Conservation (phyloP, 345 rosid genomes). For the Linum tenue region DNA sequence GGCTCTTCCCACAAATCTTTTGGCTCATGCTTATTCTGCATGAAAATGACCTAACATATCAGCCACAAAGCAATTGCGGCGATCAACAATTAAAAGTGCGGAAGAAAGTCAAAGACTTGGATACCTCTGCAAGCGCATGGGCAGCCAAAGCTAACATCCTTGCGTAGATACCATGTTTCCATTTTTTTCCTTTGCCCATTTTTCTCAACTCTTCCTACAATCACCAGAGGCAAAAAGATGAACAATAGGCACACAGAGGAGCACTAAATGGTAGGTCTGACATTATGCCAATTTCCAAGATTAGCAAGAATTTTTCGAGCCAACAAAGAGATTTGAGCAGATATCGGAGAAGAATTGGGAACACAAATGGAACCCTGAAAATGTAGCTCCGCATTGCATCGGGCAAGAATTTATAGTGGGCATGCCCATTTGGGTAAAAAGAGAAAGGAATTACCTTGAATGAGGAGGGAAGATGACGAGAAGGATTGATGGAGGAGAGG, state of each 20-base stretch:
- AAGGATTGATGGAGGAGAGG: constrained; percentile 27
- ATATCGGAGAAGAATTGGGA: not conserved
- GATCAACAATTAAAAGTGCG: not conserved
- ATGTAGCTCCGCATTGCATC: too few species aligned
- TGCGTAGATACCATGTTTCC: constrained; percentile 47
- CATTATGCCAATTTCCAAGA: not conserved
- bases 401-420: too few species aligned
- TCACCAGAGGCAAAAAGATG: constrained; percentile 1
- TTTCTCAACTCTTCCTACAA: constrained; percentile 38
- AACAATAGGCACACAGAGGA: not conserved
- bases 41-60: constrained; percentile 23
- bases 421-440: too few species aligned
- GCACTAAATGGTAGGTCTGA: not conserved
- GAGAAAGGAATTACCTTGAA: constrained; percentile 30
- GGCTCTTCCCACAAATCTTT: constrained; percentile 94
- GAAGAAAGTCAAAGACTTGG: constrained; percentile 2
- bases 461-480: constrained; percentile 27
- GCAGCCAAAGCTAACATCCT: constrained; percentile 82
- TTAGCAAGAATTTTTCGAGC: not conserved
- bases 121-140: constrained; percentile 94
- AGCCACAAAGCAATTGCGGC: constrained; percentile 1
- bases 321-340: not conserved
- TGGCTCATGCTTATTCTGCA: constrained; percentile 76
- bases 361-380: not conserved
- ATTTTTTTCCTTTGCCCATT: constrained; percentile 35